Evolutionary conservation across 441 rosid genomes (phyloP).

Genomic region (Erodium texanum): DNA sequence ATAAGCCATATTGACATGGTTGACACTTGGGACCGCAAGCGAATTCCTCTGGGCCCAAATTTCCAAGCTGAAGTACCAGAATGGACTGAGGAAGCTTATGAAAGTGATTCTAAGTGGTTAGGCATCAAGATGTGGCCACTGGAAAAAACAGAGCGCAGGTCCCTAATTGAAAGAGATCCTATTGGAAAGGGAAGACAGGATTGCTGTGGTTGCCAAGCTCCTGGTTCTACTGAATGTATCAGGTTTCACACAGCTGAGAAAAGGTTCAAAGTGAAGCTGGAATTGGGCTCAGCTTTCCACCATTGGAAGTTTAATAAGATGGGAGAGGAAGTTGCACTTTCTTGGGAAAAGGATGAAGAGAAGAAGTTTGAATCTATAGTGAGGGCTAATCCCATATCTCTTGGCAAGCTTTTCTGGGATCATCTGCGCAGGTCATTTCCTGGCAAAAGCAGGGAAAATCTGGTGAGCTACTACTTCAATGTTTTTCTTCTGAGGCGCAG

Average conservation of each 20-base stretch:
- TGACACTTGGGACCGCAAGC: slow-evolving; percentile 28
- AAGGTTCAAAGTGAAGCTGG: slow-evolving; percentile 46
- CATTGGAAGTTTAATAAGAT: slow-evolving; percentile 53
- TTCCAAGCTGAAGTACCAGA: slow-evolving; percentile 69
- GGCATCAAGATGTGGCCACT: slow-evolving; percentile 72
- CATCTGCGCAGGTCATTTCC: slow-evolving; percentile 34
- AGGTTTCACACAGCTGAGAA: slow-evolving; percentile 57
- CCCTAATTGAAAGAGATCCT: slow-evolving; percentile 24
- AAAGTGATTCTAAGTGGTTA: slow-evolving; percentile 64
- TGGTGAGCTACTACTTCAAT: slow-evolving; percentile 75
- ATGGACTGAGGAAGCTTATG: slow-evolving; percentile 47
- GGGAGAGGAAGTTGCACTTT: slow-evolving; percentile 58
- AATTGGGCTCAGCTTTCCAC: slow-evolving; percentile 55
- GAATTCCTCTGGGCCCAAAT: slow-evolving; percentile 46
- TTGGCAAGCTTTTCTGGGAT: slow-evolving; percentile 37
- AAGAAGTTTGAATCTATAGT: slow-evolving; percentile 37
- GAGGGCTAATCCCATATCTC: slow-evolving; percentile 21
- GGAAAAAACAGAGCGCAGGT: slow-evolving; percentile 23
- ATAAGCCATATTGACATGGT: slow-evolving; percentile 18
- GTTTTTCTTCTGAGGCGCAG: slow-evolving; percentile 53
- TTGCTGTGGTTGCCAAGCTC: slow-evolving; percentile 57
- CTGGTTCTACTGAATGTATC: slow-evolving; percentile 54
- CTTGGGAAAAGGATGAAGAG: slow-evolving; percentile 51
- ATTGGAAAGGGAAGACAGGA: slow-evolving; percentile 85
- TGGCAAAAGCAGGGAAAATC: slow-evolving; percentile 42